Conservation (phyloP, 2,329 filamentous ascomycete genomes). For the Xylaria multiplex region DNA sequence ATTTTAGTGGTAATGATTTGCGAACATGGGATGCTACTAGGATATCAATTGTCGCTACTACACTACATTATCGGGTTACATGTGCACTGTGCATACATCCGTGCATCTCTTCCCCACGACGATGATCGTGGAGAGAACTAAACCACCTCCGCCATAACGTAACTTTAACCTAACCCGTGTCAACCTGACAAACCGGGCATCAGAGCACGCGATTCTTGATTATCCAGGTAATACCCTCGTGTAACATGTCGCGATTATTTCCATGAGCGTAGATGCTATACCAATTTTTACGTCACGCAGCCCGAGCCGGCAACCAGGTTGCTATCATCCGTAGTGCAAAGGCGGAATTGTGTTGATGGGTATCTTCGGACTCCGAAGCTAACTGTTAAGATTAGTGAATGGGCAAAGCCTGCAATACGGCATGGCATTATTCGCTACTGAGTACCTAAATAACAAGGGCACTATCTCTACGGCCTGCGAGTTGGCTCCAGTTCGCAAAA, state of each 20-base stretch:
- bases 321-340: neutral
- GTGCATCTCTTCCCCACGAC: slow-evolving; percentile 19
- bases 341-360: neutral
- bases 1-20: slow-evolving; percentile 14
- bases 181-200: slow-evolving; percentile 9
- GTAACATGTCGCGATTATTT: slow-evolving; percentile 1
- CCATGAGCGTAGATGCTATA: neutral
- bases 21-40: too few species aligned
- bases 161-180: neutral
- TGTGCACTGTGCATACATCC: slow-evolving; percentile 11
- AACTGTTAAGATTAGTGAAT: neutral
- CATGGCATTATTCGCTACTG: neutral
- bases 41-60: too few species aligned
- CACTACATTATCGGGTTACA: neutral
- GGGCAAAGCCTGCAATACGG: neutral
- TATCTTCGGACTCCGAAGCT: slow-evolving; percentile 5
- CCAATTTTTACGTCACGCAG: slow-evolving; percentile 24
- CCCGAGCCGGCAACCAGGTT: neutral
- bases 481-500: neutral
- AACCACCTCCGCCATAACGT: slow-evolving; percentile 1
- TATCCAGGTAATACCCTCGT: slow-evolving; percentile 9
- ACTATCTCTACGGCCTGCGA: neutral
- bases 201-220: slow-evolving; percentile 17
- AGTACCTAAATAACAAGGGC: slow-evolving; percentile 11
- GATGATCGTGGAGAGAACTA: slow-evolving; percentile 10